Evolutionary conservation across 129 eudicot genomes (phyloP), one percentile per base, ranked within the genome.

Genomic region (Flaveria ramosissima): DNA sequence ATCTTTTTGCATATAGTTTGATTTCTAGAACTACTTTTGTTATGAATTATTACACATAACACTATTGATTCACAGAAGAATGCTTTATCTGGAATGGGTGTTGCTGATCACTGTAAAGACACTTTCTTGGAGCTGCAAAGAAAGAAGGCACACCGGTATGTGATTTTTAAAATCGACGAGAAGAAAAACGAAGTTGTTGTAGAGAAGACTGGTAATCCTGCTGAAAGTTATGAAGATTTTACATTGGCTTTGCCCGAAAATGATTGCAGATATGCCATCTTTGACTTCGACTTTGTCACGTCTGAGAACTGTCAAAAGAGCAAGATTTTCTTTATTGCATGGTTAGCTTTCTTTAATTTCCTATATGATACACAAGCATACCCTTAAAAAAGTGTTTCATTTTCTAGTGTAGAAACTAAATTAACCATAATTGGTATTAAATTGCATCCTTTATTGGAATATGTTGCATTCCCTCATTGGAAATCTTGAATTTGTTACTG

Each of bases 221-320:
- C 92, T 51, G 97, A 92, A 62, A 89, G 86, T 83, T 92, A 89
- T 60, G 88, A 88, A 1, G 92, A 92, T 86, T 92, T 92, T 56
- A 55, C 92, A 13, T 86, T 81, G 20, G 86, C 90, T 2, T 72
- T 89, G 71, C 97, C 97, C 0, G 89, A 85, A 11, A 86, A 92
- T 52, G 97, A 92, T 63, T 92, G 97, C 75, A 83, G 96, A 75
- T 92, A 84, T 67, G 96, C 97, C 4, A 81, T 92, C 48, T 92
- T 86, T 81, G 97, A 89, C 83, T 89, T 72, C 20, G 96, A 89
- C 80, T 92, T 88, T 57, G 93, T 89, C 78, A 89, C 91, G 62
- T 70, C 89, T 41, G 97, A 92, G 17, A 92, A 92, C 70, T 89
- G 96, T 74, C 97, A 85, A 75, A 92, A 92, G 91, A 92, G 96